Base-by-base conservation (phyloP, 2,329 filamentous ascomycete species). In the Helotiales sp. region DNA sequence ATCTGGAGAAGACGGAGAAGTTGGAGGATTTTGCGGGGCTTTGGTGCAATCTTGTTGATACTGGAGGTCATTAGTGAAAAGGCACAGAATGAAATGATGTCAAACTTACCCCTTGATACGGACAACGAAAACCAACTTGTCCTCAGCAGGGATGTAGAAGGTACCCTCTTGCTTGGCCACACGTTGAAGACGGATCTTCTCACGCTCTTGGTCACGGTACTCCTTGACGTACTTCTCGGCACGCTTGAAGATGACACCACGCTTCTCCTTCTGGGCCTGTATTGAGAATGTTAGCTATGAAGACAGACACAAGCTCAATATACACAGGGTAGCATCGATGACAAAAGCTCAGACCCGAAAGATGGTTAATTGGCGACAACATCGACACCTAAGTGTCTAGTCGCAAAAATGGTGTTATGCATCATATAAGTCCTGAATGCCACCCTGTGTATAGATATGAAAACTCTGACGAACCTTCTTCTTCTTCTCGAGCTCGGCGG, bases 21-120 rank as follows among this genome's bases (percentile, higher is more conserved):
- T 87, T 99, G 96, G 78, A 99, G 90, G 80, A 97, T 98, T 91
- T 99, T 99, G 89, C 96, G 94, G 84, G 96, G 96, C 92, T 99
- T 98, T 78, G 96, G 96, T 82, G 96, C 90, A 79, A 99, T 98
- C 92, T 99, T 99, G 93, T 98, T 98, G 93, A 99, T 98, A 97
- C 95, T 91, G 72, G 55, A 59, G n/a, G 30, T 2, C 63, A 58
- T 76, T 57, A 73, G 68, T 6, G 37, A 8, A 37, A 72, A 59
- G 24, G 10, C 22, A 74, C 66, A 10, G 43, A 49, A 40, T 5
- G 3, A 15, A 34, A 47, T n/a, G 17, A 34, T 49, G 7, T 49
- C 24, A 37, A 61, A 79, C 87, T 76, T 84, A 91, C 89, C 90
- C 96, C 93, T 99, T 99, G 89, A 99, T 99, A 83, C 96, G 95